Evolutionary conservation across 2,329 filamentous ascomycete genomes (phyloP).

Genomic region (Penicillium sp.): DNA sequence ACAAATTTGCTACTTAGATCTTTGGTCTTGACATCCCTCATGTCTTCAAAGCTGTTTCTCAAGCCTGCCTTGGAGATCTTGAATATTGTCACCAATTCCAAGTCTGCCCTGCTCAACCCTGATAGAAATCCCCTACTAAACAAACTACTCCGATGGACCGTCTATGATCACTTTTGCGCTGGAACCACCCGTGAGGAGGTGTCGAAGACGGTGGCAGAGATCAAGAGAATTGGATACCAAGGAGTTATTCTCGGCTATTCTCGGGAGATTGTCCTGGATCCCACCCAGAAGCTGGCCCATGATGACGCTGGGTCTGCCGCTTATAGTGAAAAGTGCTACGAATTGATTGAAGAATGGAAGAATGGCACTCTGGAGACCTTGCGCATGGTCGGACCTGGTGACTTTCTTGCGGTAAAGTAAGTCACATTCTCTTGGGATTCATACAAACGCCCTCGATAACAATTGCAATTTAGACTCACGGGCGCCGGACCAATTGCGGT

Average conservation of each 20-base stretch:
- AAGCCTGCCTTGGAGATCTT: constrained; percentile 70
- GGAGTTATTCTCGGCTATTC: constrained; percentile 87
- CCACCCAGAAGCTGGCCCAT: constrained; percentile 40
- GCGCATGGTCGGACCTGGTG: constrained; percentile 27
- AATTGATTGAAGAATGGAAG: constrained; percentile 28
- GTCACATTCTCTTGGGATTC: not conserved
- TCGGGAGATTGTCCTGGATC: constrained; percentile 73
- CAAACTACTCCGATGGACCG: constrained; percentile 74
- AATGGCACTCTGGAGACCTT: constrained; percentile 27
- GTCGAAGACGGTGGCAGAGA: constrained; percentile 61
- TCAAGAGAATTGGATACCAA: constrained; percentile 76
- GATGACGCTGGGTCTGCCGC: constrained; percentile 14
- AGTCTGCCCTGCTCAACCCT: constrained; percentile 68
- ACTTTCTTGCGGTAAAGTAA: constrained; percentile 30
- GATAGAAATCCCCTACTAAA: constrained; percentile 74
- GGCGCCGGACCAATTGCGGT: constrained; percentile 28
- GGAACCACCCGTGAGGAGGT: constrained; percentile 75
- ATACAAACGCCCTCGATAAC: not conserved
- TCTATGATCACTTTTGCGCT: constrained; percentile 90
- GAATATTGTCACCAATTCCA: constrained; percentile 69
- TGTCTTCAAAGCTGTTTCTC: constrained; percentile 58
- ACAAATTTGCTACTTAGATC: constrained; percentile 23
- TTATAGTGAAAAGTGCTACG: constrained; percentile 26
- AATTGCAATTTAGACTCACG: constrained; percentile 18
- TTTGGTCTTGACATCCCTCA: constrained; percentile 27